These are phyloP conservation scores for Tetrahymena thermophila DNA, from an alignment of 73 alveolate genomes.

Conservation along the genomic window DNA sequence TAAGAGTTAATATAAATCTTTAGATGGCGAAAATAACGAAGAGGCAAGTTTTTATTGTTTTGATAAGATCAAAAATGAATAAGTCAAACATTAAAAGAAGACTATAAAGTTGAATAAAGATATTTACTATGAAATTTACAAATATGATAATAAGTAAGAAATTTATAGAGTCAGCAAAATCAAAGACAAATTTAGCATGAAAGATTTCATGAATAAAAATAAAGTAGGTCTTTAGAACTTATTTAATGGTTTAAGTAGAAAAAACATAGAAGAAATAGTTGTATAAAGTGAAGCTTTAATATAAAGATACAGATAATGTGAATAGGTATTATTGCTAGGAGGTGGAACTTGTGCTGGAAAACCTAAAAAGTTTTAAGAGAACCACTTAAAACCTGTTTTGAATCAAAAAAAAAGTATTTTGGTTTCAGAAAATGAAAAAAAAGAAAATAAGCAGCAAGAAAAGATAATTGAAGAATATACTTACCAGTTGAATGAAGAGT, in stretches of 20 bases:
- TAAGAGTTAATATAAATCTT: no score
- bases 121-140: background rate
- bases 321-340: background rate
- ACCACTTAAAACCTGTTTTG: background rate
- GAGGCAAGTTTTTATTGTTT: background rate
- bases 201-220: background rate
- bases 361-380: background rate
- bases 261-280: background rate
- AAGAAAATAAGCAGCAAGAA: background rate
- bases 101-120: background rate
- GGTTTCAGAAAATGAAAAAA: background rate
- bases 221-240: background rate
- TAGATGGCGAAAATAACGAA: background rate
- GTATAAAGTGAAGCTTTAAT: background rate
- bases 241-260: background rate
- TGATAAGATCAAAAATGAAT: background rate
- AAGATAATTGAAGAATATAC: background rate
- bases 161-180: background rate
- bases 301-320: no score
- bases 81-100: background rate
- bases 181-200: background rate
- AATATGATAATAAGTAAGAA: background rate
- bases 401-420: background rate
- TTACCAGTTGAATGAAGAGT: background rate
- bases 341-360: background rate